A percentile compares a stretch with the other conserved stretches of the same genome.
phyloP scores from a whole-genome alignment of 495 filamentous ascomycete genomes.

The Tuber borchii region DNA sequence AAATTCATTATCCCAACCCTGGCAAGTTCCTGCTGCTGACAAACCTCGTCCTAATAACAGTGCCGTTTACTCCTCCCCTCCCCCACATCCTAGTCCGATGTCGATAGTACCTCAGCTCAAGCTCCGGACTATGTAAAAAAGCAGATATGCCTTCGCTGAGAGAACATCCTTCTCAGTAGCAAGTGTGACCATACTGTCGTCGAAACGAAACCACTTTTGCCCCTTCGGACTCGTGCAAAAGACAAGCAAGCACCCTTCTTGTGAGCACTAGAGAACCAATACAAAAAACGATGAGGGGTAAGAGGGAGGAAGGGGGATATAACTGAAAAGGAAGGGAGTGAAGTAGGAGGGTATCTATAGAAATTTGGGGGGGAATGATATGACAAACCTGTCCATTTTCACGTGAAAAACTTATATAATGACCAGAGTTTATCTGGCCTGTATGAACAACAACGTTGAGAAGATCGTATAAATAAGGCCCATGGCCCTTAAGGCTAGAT shows the following conservation, averaged over 20 bases:
- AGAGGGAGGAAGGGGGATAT: background rate
- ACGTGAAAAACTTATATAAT: slow-evolving; percentile 81
- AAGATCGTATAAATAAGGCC: slow-evolving; percentile 68
- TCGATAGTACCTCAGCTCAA: slow-evolving; percentile 16
- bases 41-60: background rate
- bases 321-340: background rate
- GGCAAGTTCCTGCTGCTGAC: background rate
- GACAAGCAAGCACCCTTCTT: slow-evolving; percentile 18
- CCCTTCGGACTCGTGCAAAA: slow-evolving; percentile 11
- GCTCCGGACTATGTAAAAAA: slow-evolving; percentile 71
- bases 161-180: slow-evolving; percentile 74
- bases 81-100: background rate
- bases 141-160: slow-evolving; percentile 70
- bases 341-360: background rate
- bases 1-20: background rate
- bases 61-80: background rate
- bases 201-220: slow-evolving; percentile 77
- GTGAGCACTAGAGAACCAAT: slow-evolving; percentile 11
- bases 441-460: slow-evolving; percentile 79
- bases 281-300: background rate
- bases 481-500: slow-evolving; percentile 21
- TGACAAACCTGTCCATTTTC: slow-evolving; percentile 64
- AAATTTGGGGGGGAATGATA: background rate
- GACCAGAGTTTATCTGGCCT: slow-evolving; percentile 80
- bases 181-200: slow-evolving; percentile 80